Evolutionary conservation across 2,329 filamentous ascomycete genomes (phyloP), one percentile per base, ranked within the genome.

Genomic region (Aphanocladium album): DNA sequence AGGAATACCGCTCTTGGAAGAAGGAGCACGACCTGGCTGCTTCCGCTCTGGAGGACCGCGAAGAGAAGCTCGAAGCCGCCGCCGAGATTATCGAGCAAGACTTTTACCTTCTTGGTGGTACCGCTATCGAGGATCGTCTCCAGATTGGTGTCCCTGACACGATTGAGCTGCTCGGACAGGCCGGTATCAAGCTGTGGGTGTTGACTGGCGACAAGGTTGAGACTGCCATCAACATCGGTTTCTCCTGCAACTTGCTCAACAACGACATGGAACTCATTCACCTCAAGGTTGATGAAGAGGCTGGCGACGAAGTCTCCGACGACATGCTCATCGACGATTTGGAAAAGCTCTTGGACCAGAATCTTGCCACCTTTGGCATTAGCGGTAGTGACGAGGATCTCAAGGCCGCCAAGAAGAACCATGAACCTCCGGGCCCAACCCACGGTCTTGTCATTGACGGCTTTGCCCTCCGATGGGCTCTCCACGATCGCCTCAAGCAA

Each of bases 151-250:
- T 99, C 3, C 95, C 95, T 7, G 95, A 98, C 71, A 93, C 95
- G 0, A 99, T 99, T 68, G 90, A 89, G 55, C 79, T 99, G 49
- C 86, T 99, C 57, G 93, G 89, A 33, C 86, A 92, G 69, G 95
- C 95, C 58, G 96, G 96, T 72, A 97, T 99, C 76, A 99, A 99
- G 76, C 84, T 99, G 8, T 99, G 95, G 95, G 95, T 99, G 58
- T 79, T 99, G 65, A 99, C 95, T 17, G 95, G 96, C 64, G 95
- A 99, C 81, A 99, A 98, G 76, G 93, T 98, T 35, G 95, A 99
- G 77, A 99, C 95, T 25, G 95, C 96, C 61, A 99, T 99, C 85
- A 99, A 99, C 77, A 99, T 99, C 71, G 95, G 95, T 2, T 99
- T 98, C 76, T 99, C 96, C 12, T 99, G 96, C 79, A 99, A 99